These are phyloP conservation scores for Globisporangium canariense DNA, from an alignment of 352 stramenopile species.

Conservation along the genomic window DNA sequence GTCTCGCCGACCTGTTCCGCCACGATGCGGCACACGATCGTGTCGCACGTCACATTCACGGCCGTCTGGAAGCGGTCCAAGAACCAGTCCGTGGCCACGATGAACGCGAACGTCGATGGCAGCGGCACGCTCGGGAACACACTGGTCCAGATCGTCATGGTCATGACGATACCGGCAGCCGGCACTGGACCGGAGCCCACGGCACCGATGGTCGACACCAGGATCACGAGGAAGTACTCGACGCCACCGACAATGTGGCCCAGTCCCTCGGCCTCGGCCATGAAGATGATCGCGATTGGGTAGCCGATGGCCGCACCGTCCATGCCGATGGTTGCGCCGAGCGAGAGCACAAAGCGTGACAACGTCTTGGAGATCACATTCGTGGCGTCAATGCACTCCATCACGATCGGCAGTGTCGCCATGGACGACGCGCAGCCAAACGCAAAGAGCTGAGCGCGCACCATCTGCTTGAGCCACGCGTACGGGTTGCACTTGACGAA, in stretches of 20 bases:
- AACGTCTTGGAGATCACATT: slow-evolving; percentile 53
- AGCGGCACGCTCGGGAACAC: slow-evolving; percentile 27
- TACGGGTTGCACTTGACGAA: slow-evolving; percentile 26
- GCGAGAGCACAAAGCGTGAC: slow-evolving; percentile 53
- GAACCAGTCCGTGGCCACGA: slow-evolving; percentile 63
- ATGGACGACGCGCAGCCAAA: slow-evolving; percentile 74
- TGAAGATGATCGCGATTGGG: slow-evolving; percentile 33
- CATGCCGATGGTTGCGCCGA: slow-evolving; percentile 51
- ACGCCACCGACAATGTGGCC: slow-evolving; percentile 18
- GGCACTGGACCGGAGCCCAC: slow-evolving; percentile 25
- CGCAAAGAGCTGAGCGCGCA: slow-evolving; percentile 69
- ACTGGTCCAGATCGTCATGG: slow-evolving; percentile 28
- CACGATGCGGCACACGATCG: slow-evolving; percentile 60
- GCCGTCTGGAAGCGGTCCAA: slow-evolving; percentile 51
- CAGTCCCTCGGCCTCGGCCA: slow-evolving; percentile 25
- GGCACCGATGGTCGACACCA: slow-evolving; percentile 25
- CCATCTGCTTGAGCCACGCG: slow-evolving; percentile 34
- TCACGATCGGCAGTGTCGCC: slow-evolving; percentile 65
- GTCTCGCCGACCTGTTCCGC: slow-evolving; percentile 20
- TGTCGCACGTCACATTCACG: slow-evolving; percentile 59
- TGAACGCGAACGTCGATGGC: slow-evolving; percentile 46
- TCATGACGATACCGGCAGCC: slow-evolving; percentile 21
- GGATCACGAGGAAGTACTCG: slow-evolving; percentile 23
- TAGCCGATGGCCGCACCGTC: slow-evolving; percentile 29
- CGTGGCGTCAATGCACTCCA: slow-evolving; percentile 67